Percentiles rank a stretch among this genome's conserved stretches.
Conservation (phyloP, 2,329 filamentous ascomycete species). For the Stenocarpella maydis region DNA sequence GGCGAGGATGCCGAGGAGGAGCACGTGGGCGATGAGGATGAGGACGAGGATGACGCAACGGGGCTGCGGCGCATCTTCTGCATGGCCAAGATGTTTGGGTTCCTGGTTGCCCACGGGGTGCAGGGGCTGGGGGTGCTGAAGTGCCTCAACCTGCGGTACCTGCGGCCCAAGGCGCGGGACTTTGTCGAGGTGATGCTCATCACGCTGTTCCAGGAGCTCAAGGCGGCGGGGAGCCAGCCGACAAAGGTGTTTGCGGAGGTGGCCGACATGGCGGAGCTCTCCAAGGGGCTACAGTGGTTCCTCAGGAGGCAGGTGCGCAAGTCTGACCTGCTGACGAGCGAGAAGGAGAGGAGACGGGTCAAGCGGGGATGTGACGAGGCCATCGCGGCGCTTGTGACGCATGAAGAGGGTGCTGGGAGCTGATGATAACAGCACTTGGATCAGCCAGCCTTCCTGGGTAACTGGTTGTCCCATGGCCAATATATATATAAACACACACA, state of each 20-base stretch:
- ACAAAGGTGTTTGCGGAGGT: constrained; percentile 72
- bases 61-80: constrained; percentile 62
- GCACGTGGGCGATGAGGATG: constrained; percentile 59
- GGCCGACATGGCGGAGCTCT: constrained; percentile 71
- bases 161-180: constrained; percentile 77
- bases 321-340: constrained; percentile 62
- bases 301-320: constrained; percentile 77
- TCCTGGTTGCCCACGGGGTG: constrained; percentile 55
- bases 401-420: constrained; percentile 31
- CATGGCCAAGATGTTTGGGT: constrained; percentile 63
- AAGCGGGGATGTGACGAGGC: constrained; percentile 57
- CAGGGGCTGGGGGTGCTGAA: constrained; percentile 63
- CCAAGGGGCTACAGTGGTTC: constrained; percentile 80
- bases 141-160: constrained; percentile 78
- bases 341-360: constrained; percentile 58
- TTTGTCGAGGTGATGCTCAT: constrained; percentile 86
- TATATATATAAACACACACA: too few species aligned
- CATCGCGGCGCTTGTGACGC: constrained; percentile 46
- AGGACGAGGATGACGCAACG: constrained; percentile 59
- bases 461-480: neutral
- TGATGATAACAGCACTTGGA: neutral
- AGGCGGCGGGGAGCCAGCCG: constrained; percentile 53
- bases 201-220: constrained; percentile 70
- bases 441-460: too few species aligned
- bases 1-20: constrained; percentile 68